These are phyloP conservation scores for Helicostylum pulchrum DNA, from an alignment of 192 early-diverging fungal genomes.

Conservation along the genomic window DNA sequence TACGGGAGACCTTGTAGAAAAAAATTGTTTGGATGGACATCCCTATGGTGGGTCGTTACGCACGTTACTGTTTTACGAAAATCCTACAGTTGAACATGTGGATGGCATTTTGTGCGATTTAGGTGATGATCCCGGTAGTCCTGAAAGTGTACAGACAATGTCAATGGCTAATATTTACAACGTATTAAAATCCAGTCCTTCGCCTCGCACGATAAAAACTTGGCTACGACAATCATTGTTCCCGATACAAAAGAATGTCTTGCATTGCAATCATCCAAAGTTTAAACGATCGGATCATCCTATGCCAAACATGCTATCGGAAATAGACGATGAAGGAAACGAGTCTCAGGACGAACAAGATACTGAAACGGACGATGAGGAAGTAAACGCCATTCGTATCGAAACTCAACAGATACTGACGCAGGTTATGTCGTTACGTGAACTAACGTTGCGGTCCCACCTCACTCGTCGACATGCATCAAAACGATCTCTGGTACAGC, in stretches of 20 bases:
- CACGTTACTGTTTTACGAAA: conserved; percentile 12
- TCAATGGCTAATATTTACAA: background rate
- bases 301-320: background rate
- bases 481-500: background rate
- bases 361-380: too few relatives aligned
- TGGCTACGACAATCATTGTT: background rate
- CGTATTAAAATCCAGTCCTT: background rate
- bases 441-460: background rate
- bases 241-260: background rate
- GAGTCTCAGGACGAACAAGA: background rate
- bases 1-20: background rate
- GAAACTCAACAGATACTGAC: background rate
- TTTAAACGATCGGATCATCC: background rate
- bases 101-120: conserved; percentile 12
- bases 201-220: background rate
- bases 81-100: conserved; percentile 4
- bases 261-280: background rate
- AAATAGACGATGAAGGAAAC: background rate
- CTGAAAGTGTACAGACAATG: background rate
- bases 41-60: conserved; percentile 16
- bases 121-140: background rate
- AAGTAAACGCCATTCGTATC: background rate
- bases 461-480: background rate
- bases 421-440: background rate
- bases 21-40: background rate